Evolutionary conservation across 2,329 filamentous ascomycete genomes (phyloP), one percentile per base, ranked within the genome.

Genomic region (Monosporascus sp.): DNA sequence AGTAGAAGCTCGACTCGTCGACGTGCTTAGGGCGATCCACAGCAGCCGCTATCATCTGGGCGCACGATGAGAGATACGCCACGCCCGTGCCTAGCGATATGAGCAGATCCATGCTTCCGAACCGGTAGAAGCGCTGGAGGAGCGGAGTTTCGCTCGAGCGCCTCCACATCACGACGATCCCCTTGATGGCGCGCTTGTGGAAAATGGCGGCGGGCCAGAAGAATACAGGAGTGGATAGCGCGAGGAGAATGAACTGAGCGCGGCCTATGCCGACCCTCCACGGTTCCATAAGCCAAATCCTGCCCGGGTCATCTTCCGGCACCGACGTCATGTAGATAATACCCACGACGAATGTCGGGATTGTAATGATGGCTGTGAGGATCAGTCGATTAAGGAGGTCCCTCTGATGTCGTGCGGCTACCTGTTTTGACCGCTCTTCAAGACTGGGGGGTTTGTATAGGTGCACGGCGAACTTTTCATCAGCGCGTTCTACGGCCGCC

Each of bases 91-190:
- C 92, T 2, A 96, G 78, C 7, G 88, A 94, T 71, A 97, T 92
- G 55, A 97, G 80, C 74, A 95, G 87, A 66, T 96, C 96, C 92
- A 97, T 97, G 73, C 91, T 96, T 8, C 92, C 92, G 64, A 97
- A 97, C n/a, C 88, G 85, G 68, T 91, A 90, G 64, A 97, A 92
- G 15, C 92, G 79, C 60, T 87, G 81, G 17, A 89, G 62, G 4
- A 95, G 67, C 0, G 90, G 88, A 1, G 86, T 86, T 38, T 80
- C 82, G 65, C 90, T 96, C 27, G 84, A 82, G 2, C 75, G 83
- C 22, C 87, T 80, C 92, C 92, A 97, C 57, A 96, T 75, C 0
- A 84, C 79, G 55, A 78, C 77, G 14, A 97, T 73, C 63, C 96
- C 92, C 66, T 91, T 94, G 59, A 91, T 67, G 0, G 90, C 88